Base-by-base conservation (phyloP, 2,329 filamentous ascomycete genomes). In the Pseudogymnoascus sp. region DNA sequence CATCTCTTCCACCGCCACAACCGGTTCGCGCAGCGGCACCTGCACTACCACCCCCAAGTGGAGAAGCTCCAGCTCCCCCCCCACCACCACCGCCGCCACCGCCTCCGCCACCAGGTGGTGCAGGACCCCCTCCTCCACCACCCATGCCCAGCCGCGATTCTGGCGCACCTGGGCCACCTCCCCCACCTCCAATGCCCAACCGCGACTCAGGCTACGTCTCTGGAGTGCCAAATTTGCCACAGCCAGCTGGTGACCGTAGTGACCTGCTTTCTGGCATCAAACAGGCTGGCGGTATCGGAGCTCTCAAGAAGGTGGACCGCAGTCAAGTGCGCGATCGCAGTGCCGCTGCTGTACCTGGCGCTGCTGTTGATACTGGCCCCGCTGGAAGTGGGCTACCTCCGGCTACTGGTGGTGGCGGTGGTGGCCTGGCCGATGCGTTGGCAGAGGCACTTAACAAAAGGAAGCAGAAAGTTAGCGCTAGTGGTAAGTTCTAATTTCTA, bases 401-500 rank as follows among this genome's bases (percentile, higher is more conserved):
- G 7, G 75, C 81, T 50, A 81, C 81, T 57, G 80, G 80, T 43
- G 80, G 78, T 16, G 81, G 83, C 9, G 83, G 75, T 35, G 76
- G 85, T 61, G 86, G 84, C 35, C 84, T 97, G 81, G 90, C 91
- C 20, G 90, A 88, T 76, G 92, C 91, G 57, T 76, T 96, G 67
- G 90, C 90, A 63, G 87, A 85, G 63, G 89, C 88, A 62, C 75
- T 92, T 68, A 84, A 87, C 70, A 89, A 90, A 76, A 82, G 93
- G 74, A 97, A 97, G 79, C 85, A 91, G 74, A 96, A 96, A 80
- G 93, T 97, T 72, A 90, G 90, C 76, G 88, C 90, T 73, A 96
- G 90, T 80, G 93, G 93, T 97, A 84, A 85, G 90, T 87, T 60
- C 61, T 54, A 12, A 32, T 54, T 54, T 41, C 22, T 57, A 37